Conservation (phyloP, 2,329 filamentous ascomycete genomes). For the Colletotrichum endophyticum region DNA sequence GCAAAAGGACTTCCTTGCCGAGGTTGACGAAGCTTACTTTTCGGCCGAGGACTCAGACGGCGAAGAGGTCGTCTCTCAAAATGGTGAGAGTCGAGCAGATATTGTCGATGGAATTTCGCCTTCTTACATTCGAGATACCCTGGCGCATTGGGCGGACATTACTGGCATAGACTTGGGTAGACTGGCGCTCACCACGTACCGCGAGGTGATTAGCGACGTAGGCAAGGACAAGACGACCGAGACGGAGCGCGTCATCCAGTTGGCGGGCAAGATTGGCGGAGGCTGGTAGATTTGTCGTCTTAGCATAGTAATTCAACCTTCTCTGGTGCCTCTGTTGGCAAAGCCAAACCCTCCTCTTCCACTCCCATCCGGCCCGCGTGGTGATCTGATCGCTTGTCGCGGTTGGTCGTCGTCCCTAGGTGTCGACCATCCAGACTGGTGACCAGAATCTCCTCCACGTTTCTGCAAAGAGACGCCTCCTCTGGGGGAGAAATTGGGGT, state of each 20-base stretch:
- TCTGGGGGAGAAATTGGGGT: slow-evolving; percentile 74
- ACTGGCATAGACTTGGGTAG: slow-evolving; percentile 75
- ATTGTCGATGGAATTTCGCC: slow-evolving; percentile 70
- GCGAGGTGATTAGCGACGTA: slow-evolving; percentile 93
- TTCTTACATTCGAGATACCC: slow-evolving; percentile 67
- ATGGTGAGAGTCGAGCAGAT: slow-evolving; percentile 36
- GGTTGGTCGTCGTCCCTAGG: slow-evolving; percentile 68
- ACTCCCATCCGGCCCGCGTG: slow-evolving; percentile 78
- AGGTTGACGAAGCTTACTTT: slow-evolving; percentile 90
- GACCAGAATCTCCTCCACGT: slow-evolving; percentile 42
- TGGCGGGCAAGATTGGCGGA: slow-evolving; percentile 90
- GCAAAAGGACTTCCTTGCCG: slow-evolving; percentile 84
- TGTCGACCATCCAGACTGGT: slow-evolving; percentile 44
- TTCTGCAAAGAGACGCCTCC: slow-evolving; percentile 57
- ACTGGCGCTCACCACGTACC: slow-evolving; percentile 84
- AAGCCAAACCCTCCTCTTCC: slow-evolving; percentile 83
- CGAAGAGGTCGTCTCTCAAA: slow-evolving; percentile 26
- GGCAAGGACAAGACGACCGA: slow-evolving; percentile 76
- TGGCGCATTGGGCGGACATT: slow-evolving; percentile 77
- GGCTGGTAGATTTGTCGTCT: slow-evolving; percentile 71
- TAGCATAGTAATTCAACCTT: slow-evolving; percentile 38
- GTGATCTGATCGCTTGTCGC: slow-evolving; percentile 73
- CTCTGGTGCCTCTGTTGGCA: slow-evolving; percentile 64
- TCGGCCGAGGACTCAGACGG: slow-evolving; percentile 67
- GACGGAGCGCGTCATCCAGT: slow-evolving; percentile 82